These are phyloP conservation scores for Fagopyrum esculentum DNA, from an alignment of 148 eudicot genomes.

Conservation along the genomic window DNA sequence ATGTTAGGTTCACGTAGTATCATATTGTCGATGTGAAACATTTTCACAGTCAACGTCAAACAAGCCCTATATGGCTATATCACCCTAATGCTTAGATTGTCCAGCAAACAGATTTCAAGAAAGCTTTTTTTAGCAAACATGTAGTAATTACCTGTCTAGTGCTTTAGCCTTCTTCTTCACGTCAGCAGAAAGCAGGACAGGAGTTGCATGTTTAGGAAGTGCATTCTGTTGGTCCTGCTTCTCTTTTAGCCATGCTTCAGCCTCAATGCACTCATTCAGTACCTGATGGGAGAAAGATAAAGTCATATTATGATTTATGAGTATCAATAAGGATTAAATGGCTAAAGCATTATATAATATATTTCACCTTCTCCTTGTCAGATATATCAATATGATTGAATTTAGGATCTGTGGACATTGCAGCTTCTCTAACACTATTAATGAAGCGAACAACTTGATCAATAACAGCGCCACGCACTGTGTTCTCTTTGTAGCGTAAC, in stretches of 20 bases:
- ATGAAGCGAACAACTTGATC: constrained; percentile 48
- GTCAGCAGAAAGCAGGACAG: constrained; percentile 63
- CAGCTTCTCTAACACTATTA: constrained; percentile 65
- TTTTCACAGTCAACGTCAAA: too few species aligned
- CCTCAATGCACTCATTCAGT: constrained; percentile 53
- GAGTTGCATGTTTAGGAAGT: constrained; percentile 59
- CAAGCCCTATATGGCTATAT: too few species aligned
- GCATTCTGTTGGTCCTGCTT: constrained; percentile 67
- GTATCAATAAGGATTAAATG: too few species aligned
- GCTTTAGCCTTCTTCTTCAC: constrained; percentile 64
- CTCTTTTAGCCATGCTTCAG: constrained; percentile 81
- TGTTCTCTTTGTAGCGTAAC: constrained; percentile 64
- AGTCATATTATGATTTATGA: too few species aligned
- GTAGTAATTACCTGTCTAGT: constrained; percentile 52
- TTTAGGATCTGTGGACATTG: constrained; percentile 55
- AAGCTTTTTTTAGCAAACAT: too few species aligned
- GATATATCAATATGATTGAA: constrained; percentile 76
- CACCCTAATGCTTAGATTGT: too few species aligned
- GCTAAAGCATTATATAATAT: too few species aligned
- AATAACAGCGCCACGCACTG: constrained; percentile 49
- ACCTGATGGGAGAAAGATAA: constrained; percentile 28
- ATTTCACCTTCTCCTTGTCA: constrained; percentile 68
- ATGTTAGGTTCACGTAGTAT: too few species aligned
- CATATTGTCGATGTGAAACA: too few species aligned
- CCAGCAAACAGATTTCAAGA: too few species aligned